Percentiles rank a stretch among this genome's conserved stretches.
These are phyloP conservation scores for Podosphaera xanthii DNA, from an alignment of 2,329 filamentous ascomycete genomes.

Conservation along the genomic window DNA sequence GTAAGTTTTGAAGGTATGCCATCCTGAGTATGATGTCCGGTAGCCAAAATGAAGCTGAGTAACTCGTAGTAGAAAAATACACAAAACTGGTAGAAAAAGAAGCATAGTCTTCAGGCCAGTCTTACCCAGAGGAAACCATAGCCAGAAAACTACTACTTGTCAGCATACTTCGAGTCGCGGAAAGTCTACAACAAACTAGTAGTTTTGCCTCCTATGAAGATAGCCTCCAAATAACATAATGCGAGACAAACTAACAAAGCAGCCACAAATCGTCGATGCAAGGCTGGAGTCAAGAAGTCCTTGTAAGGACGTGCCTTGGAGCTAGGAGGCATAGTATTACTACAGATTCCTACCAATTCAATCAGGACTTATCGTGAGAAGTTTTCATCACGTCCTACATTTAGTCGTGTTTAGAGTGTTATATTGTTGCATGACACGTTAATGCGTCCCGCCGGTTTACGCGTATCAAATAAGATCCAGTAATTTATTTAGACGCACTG, in stretches of 20 bases:
- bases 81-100: conserved; percentile 53
- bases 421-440: no score
- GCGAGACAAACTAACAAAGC: conserved; percentile 47
- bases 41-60: conserved; percentile 56
- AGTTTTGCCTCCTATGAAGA: conserved; percentile 45
- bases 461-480: no score
- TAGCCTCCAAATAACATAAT: conserved; percentile 50
- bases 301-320: conserved; percentile 19
- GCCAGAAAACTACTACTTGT: conserved; percentile 43
- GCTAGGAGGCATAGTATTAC: conserved; percentile 10
- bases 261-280: conserved; percentile 69
- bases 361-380: no score
- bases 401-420: no score
- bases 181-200: conserved; percentile 32
- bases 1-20: conserved; percentile 37
- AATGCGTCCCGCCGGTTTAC: no score
- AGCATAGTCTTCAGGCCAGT: conserved; percentile 52
- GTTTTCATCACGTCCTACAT: no score
- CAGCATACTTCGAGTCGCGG: conserved; percentile 4
- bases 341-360: no score
- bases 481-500: no score
- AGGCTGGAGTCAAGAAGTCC: conserved; percentile 71
- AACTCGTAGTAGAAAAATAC: conserved; percentile 68
- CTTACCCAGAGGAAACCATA: conserved; percentile 62
- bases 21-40: conserved; percentile 45